A percentile compares a stretch with the other conserved stretches of the same genome.
Conservation (phyloP, 2,329 filamentous ascomycete genomes). For the Trichoderma gracile region DNA sequence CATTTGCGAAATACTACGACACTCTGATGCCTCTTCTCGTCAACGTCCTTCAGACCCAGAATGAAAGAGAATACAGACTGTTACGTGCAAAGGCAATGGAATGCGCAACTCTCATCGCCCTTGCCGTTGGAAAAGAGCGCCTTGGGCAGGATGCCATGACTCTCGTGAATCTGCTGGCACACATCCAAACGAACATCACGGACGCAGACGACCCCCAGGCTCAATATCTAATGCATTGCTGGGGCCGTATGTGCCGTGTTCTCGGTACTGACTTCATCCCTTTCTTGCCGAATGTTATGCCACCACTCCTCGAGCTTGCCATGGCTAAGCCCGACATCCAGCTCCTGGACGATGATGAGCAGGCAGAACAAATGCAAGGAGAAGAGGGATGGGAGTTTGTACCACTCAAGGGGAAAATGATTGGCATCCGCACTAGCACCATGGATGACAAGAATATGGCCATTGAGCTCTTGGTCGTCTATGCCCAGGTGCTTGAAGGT, state of each 20-base stretch:
- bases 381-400: constrained; percentile 98
- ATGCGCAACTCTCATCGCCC: constrained; percentile 91
- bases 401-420: constrained; percentile 94
- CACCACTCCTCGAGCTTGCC: constrained; percentile 84
- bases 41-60: constrained; percentile 83
- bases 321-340: constrained; percentile 97
- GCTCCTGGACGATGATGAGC: constrained; percentile 90
- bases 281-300: constrained; percentile 91
- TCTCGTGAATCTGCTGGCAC: constrained; percentile 82
- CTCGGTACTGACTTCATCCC: constrained; percentile 87
- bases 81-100: constrained; percentile 98
- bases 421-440: constrained; percentile 94
- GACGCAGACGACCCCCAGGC: constrained; percentile 94
- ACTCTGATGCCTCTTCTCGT: constrained; percentile 94
- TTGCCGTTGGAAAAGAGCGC: constrained; percentile 91
- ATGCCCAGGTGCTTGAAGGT: constrained; percentile 91
- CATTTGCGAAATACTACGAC: constrained; percentile 93
- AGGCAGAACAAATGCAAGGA: constrained; percentile 87
- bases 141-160: constrained; percentile 85
- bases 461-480: constrained; percentile 97
- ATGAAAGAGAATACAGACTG: constrained; percentile 88
- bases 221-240: constrained; percentile 97
- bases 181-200: constrained; percentile 81
- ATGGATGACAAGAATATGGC: constrained; percentile 99
- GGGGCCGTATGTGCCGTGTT: constrained; percentile 97